Base-by-base conservation (phyloP, 768 basidiomycete species). In the Rhodosporidiobolus sp. region DNA sequence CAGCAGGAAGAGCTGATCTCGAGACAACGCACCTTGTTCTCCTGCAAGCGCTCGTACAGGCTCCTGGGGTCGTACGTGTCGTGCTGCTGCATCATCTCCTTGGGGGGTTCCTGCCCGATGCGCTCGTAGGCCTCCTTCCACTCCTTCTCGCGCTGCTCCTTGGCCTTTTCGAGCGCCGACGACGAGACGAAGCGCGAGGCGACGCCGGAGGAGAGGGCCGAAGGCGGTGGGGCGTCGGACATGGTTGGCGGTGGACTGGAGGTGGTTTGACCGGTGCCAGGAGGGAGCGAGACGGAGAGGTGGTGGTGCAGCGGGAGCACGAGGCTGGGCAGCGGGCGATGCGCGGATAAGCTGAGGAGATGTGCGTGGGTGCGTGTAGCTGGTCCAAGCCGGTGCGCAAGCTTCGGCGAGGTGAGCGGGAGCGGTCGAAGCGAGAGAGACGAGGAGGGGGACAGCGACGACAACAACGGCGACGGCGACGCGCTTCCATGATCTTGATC, bases 51-150 rank as follows among this genome's bases (percentile, higher is more conserved):
- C 77, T 83, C 83, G 64, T 70, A 82, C 46, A 83, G 66, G 22
- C 81, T 82, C 59, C 80, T 63, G 17, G 79, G 79, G 74, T 83
- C 82, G 62, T 83, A 80, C 53, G 74, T 77, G 45, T 65, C 77
- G 16, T 79, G 79, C 46, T 76, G 65, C 24, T 69, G 64, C 14
- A 7, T 24, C n/a, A 58, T 35, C 56, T 70, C 32, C 32, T 79
- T 75, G 12, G 83, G 83, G 2, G 83, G 82, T 53, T 81, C 80
- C 73, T 83, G 79, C 0, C 83, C 83, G 24, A 83, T 73, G 54
- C 82, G 78, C 32, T 74, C 82, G 74, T 83, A 83, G 14, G 83
- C 82, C 28, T 78, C 82, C 65, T 78, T 80, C 82, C 82, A 83
- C 73, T 82, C 81, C 61, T 79, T 75, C 53, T 82, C 78, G 69